Conservation (phyloP, 441 rosid species). For the Arabidopsis hybrid region DNA sequence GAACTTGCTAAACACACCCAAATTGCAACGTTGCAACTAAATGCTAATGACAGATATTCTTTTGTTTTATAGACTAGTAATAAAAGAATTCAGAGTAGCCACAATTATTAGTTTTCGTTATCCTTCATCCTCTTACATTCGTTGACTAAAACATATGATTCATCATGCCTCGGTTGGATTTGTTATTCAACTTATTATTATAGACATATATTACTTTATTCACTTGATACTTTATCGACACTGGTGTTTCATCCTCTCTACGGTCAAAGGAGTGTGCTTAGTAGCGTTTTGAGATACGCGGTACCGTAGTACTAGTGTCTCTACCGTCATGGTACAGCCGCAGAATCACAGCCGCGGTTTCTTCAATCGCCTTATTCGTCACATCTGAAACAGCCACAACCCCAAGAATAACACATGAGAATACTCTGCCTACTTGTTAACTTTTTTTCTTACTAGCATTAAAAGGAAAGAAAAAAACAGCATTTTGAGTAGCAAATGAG, state of each 20-base stretch:
- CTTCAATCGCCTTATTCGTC: conserved; percentile 91
- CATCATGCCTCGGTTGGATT: not conserved
- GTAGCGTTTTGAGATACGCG: conserved; percentile 76
- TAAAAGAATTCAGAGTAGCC: no score
- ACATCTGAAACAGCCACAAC: conserved; percentile 63
- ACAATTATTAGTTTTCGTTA: no score
- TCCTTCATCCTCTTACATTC: no score
- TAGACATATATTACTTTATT: not conserved
- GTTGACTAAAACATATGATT: conserved; percentile 1
- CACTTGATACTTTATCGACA: not conserved
- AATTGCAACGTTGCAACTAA: conserved; percentile 9
- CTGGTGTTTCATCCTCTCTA: conserved; percentile 3
- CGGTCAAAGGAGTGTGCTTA: conserved; percentile 41
- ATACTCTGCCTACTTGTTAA: not conserved
- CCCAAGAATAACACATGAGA: not conserved
- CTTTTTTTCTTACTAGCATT: not conserved
- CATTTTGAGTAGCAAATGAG: conserved; percentile 13
- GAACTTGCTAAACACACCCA: not conserved
- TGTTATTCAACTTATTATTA: not conserved
- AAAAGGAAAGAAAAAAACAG: not conserved
- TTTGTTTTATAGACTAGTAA: not conserved
- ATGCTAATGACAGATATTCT: not conserved
- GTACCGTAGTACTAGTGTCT: conserved; percentile 63
- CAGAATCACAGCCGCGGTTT: conserved; percentile 83
- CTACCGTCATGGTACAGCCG: conserved; percentile 78